Conservation (phyloP, 495 filamentous ascomycete species). For the Opeltia flavorubescens region DNA sequence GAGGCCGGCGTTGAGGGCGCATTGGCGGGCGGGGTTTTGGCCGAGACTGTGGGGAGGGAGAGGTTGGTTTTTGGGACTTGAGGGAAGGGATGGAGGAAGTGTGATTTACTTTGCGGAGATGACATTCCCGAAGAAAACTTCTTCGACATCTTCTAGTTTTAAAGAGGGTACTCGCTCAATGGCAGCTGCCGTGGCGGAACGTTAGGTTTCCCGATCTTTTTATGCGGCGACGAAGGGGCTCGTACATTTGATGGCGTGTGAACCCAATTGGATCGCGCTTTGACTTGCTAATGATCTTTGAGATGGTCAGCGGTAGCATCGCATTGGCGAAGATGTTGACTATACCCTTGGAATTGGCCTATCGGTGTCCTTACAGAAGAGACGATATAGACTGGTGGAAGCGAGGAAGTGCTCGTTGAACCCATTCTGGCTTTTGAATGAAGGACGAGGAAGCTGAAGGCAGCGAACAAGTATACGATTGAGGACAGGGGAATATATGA, state of each 20-base stretch:
- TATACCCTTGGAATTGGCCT: slow-evolving; percentile 84
- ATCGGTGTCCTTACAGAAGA: slow-evolving; percentile 81
- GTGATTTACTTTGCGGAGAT: slow-evolving; percentile 76
- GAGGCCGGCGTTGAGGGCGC: slow-evolving; percentile 76
- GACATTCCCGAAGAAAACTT: slow-evolving; percentile 97
- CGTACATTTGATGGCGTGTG: slow-evolving; percentile 82
- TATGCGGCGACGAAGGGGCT: neutral
- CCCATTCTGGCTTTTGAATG: neutral
- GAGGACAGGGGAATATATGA: neutral
- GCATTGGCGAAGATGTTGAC: slow-evolving; percentile 6
- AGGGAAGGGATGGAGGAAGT: slow-evolving; percentile 1
- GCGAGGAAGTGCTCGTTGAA: slow-evolving; percentile 24
- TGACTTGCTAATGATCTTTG: slow-evolving; percentile 70
- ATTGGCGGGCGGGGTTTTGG: slow-evolving; percentile 92
- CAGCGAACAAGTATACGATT: neutral
- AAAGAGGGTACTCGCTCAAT: slow-evolving; percentile 73
- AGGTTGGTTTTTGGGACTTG: neutral
- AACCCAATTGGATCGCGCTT: slow-evolving; percentile 72
- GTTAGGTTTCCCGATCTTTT: slow-evolving; percentile 11
- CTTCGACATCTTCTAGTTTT: slow-evolving; percentile 74
- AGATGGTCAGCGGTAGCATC: too few relatives aligned
- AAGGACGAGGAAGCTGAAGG: neutral
- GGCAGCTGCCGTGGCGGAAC: slow-evolving; percentile 41
- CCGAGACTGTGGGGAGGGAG: slow-evolving; percentile 55
- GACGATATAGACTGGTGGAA: slow-evolving; percentile 88